Base-by-base conservation (phyloP, 352 stramenopile species). In the Phytopythium mirpurense region DNA sequence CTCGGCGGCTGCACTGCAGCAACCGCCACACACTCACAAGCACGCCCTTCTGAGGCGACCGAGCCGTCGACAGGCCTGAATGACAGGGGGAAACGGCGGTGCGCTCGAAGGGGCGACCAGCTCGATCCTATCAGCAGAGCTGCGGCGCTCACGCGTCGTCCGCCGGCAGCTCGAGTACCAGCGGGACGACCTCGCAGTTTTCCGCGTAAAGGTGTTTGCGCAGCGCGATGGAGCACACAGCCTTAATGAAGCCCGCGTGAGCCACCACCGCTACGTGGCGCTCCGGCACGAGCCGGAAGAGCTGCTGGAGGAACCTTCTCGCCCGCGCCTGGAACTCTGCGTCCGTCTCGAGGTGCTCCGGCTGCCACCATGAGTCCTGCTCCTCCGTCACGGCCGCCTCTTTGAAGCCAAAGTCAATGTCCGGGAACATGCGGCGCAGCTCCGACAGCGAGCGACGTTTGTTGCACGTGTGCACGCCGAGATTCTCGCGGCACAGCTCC, bases 221-320 rank as follows among this genome's bases (percentile, higher is more conserved):
- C 35, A 76, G 42, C 19, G 85, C 66, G 12, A 85, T 62, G 27
- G 73, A 68, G 57, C 71, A 79, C 11, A 82, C 56, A 14, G 70
- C 64, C 31, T 71, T 65, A 53, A 91, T 88, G 56, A 89, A 91
- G n/a, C 70, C 78, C 11, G 76, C 85, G 60, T 91, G 81, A 5
- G 72, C 72, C 47, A 85, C 73, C 2, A 91, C 68, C 0, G 67
- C 72, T 16, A 88, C 74, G 41, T 82, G 67, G 14, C 51, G 62
- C 60, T 91, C 74, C 4, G 63, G 67, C 19, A 85, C 67, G 3
- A 73, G 63, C n/a, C 49, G 48, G 32, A 86, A 85, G 15, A 90
- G 65, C 37, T 86, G 62, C 2, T 60, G 31, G 21, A 89, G 51
- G 52, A 91, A 89, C 1, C 15, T 31, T 8, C 55, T 57, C 6